Conservation (phyloP, 75 land plant species). For the Pseudotsuga menziesii region DNA sequence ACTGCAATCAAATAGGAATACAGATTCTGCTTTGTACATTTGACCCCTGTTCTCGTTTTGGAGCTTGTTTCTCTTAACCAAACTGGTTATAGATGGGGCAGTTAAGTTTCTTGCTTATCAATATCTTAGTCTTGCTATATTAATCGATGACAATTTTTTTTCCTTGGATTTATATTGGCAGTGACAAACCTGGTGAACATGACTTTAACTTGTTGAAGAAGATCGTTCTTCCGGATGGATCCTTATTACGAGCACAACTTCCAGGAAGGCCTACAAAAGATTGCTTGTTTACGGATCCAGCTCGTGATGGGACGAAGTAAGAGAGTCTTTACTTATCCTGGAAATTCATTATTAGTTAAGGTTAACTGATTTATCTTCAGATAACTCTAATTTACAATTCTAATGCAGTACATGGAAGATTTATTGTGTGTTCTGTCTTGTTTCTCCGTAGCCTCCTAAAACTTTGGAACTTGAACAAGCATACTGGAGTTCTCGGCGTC, state of each 20-base stretch:
- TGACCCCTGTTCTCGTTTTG: background rate
- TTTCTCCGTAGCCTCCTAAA: conserved; percentile 55
- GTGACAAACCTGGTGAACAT: conserved; percentile 85
- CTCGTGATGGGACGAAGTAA: conserved; percentile 74
- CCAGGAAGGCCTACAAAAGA: conserved; percentile 87
- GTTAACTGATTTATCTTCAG: background rate
- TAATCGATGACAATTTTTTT: background rate
- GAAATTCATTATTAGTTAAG: background rate
- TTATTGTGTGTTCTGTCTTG: background rate
- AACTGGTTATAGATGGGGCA: conserved; percentile 10
- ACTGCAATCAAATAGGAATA: background rate
- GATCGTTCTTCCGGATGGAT: conserved; percentile 79
- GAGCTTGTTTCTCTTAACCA: background rate
- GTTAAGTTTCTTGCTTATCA: background rate
- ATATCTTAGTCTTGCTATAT: too few species aligned
- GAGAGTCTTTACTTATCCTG: background rate
- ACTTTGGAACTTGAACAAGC: conserved; percentile 82
- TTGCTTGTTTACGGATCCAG: conserved; percentile 77
- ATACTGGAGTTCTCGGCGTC: conserved; percentile 65
- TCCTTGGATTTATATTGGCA: conserved; percentile 19
- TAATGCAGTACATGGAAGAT: background rate
- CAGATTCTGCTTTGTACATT: background rate
- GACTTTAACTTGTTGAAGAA: conserved; percentile 68
- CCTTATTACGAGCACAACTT: conserved; percentile 72
- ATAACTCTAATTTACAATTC: background rate